phyloP scores from a whole-genome alignment of 2,329 filamentous ascomycete species.

The Aspergillus phoenicis region DNA sequence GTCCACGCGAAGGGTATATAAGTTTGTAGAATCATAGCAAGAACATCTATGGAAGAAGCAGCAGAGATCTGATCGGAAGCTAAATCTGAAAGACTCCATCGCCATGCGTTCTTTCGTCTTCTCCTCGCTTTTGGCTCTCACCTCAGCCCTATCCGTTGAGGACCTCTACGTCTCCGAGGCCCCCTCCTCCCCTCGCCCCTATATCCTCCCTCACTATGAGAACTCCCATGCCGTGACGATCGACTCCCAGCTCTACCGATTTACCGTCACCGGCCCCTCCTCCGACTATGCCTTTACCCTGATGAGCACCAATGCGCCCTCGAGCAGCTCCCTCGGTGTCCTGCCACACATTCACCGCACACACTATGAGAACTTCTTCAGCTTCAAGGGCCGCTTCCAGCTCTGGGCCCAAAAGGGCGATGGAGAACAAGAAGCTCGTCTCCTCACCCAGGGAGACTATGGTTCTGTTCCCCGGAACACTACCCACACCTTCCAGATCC shows the following conservation, averaged over 20 bases:
- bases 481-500: conserved; percentile 53
- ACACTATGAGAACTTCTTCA: conserved; percentile 54
- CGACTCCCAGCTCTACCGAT: conserved; percentile 44
- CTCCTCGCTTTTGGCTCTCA: conserved; percentile 10
- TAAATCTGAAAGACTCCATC: neutral
- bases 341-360: conserved; percentile 47
- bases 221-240: conserved; percentile 38
- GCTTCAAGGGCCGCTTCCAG: conserved; percentile 49
- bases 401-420: conserved; percentile 47
- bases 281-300: conserved; percentile 50
- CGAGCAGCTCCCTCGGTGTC: conserved; percentile 42
- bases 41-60: neutral
- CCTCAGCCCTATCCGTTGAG: conserved; percentile 13
- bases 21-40: neutral
- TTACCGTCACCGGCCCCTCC: conserved; percentile 49
- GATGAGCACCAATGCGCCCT: conserved; percentile 48
- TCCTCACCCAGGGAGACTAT: conserved; percentile 51
- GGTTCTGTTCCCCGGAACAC: conserved; percentile 51
- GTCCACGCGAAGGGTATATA: neutral
- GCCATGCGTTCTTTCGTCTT: conserved; percentile 7
- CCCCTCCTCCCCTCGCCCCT: conserved; percentile 38
- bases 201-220: conserved; percentile 40
- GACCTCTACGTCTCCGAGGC: conserved; percentile 34
- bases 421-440: conserved; percentile 38
- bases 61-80: neutral